Evolutionary conservation across 148 eudicot genomes (phyloP), one percentile per base, ranked within the genome.

Genomic region (Gaultheria prostrata): DNA sequence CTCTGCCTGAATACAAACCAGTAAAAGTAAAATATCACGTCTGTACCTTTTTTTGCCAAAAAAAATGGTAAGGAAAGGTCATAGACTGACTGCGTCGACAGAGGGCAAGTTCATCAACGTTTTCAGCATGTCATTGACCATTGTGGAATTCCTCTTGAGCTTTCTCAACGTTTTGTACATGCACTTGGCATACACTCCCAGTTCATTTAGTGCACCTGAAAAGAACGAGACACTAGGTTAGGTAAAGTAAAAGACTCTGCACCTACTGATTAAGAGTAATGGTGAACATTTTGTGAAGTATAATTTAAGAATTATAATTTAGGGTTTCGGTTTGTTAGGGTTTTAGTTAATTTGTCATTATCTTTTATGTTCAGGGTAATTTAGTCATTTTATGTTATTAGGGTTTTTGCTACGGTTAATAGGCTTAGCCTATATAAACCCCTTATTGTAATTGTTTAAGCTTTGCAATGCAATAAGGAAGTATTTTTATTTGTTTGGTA

Each of bases 51-150:
- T 11, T 53, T 48, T 39, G 54, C 46, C 24, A 39, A 63, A 35
- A 28, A 21, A 69, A 56, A 21, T 26, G 46, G 24, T n/a, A 28
- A 65, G 20, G 11, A 15, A 46, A 57, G 46, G 51, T 59, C 26
- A 46, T 54, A 20, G 57, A 90, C 91, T 89, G 78, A 91, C 93
- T 26, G 89, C 86, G 72, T 89, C 78, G 6, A 91, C 83, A 53
- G 83, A 89, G 26, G 91, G 90, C 84, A 87, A 84, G 78, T 85
- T 91, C 87, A 91, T 89, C 88, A 91, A 85, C 30, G 91, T 83
- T 80, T 89, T 90, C 84, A 90, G 57, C 65, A 90, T 84, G 83
- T 87, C 91, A 78, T 86, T 83, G 50, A 83, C 87, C 73, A 87
- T 83, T 28, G 67, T 49, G 54, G 88, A 85, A 69, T 82, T 84